phyloP scores from a whole-genome alignment of 2,329 filamentous ascomycete species.

The Fusarium sp. region DNA sequence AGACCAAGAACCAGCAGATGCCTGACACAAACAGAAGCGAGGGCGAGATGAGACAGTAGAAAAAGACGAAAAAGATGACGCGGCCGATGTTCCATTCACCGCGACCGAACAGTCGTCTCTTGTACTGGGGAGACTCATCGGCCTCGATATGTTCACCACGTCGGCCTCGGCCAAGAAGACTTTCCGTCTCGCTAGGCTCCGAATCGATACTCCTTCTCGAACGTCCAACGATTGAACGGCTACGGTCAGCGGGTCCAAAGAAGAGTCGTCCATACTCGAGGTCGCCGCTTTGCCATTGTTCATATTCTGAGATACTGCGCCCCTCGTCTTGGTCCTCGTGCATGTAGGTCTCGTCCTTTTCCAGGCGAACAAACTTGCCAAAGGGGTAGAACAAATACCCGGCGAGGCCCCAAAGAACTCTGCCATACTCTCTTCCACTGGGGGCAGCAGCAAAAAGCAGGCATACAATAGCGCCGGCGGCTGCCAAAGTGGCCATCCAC shows the following conservation, averaged over 20 bases:
- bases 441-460: constrained; percentile 81
- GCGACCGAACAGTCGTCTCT: constrained; percentile 90
- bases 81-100: constrained; percentile 96
- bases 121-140: constrained; percentile 59
- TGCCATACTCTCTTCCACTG: constrained; percentile 87
- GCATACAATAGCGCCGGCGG: constrained; percentile 79
- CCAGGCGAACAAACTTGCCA: constrained; percentile 92
- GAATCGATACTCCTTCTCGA: constrained; percentile 92
- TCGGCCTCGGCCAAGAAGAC: constrained; percentile 75
- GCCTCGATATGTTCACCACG: constrained; percentile 67
- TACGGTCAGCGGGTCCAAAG: constrained; percentile 81
- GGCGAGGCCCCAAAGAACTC: constrained; percentile 83
- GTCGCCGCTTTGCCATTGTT: constrained; percentile 98
- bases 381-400: constrained; percentile 95
- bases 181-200: constrained; percentile 84
- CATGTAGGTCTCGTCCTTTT: constrained; percentile 92
- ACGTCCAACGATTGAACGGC: constrained; percentile 84
- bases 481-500: constrained; percentile 88
- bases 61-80: constrained; percentile 95
- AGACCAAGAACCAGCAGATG: constrained; percentile 96
- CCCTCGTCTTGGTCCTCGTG: constrained; percentile 97
- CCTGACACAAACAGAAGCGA: constrained; percentile 85
- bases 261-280: constrained; percentile 95
- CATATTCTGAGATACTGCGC: constrained; percentile 96
- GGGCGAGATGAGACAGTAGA: constrained; percentile 92